These are phyloP conservation scores for Colletotrichum cuscutae DNA, from an alignment of 2,329 filamentous ascomycete genomes.

Conservation along the genomic window DNA sequence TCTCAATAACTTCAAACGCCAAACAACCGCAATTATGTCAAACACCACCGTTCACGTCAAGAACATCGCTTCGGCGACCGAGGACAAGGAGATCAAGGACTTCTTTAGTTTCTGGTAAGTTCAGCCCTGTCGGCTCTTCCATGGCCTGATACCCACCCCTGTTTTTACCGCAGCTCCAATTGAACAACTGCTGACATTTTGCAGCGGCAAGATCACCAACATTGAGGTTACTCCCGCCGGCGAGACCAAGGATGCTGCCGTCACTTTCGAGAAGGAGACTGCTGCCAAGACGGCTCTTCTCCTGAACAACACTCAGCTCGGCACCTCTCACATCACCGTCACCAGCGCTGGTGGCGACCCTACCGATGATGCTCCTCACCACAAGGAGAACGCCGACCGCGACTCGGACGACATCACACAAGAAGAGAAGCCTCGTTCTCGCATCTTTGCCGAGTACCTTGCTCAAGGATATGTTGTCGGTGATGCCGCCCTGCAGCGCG, in stretches of 20 bases:
- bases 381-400: conserved; percentile 65
- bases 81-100: conserved; percentile 90
- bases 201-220: conserved; percentile 88
- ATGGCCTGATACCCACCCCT: neutral
- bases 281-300: conserved; percentile 97
- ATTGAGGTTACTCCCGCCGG: conserved; percentile 79
- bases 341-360: conserved; percentile 74
- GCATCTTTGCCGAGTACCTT: conserved; percentile 96
- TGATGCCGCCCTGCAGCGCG: conserved; percentile 78
- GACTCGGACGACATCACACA: conserved; percentile 81
- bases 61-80: conserved; percentile 85
- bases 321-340: conserved; percentile 83
- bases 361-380: conserved; percentile 67
- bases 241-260: conserved; percentile 83
- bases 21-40: conserved; percentile 57
- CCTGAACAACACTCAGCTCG: conserved; percentile 95
- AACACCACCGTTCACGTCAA: conserved; percentile 83
- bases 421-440: conserved; percentile 95
- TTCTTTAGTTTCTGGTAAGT: conserved; percentile 97
- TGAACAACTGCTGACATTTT: conserved; percentile 22
- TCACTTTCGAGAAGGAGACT: conserved; percentile 96
- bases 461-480: conserved; percentile 92
- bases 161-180: neutral
- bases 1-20: conserved; percentile 21
- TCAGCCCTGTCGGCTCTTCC: neutral